A percentile compares a stretch with the other conserved stretches of the same genome.
Evolutionary conservation across 2,329 filamentous ascomycete species (phyloP).

Genomic region (Pseudohalonectria lignicola): DNA sequence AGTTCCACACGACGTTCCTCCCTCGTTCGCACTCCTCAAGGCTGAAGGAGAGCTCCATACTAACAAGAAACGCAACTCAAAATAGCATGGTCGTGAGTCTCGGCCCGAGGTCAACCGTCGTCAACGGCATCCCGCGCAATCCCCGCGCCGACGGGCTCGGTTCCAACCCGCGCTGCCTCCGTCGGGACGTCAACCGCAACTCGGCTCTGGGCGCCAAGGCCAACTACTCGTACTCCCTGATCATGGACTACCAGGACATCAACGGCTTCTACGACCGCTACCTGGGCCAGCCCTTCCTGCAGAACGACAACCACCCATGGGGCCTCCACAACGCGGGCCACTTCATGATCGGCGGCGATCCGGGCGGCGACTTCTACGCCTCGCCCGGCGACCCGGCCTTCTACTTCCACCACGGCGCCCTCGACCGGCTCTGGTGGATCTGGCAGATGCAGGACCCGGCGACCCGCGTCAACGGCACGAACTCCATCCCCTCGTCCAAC

Average conservation of each 20-base stretch:
- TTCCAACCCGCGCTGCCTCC: slow-evolving; percentile 31
- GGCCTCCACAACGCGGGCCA: slow-evolving; percentile 5
- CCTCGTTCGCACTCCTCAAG: too few relatives aligned
- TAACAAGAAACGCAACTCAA: background rate
- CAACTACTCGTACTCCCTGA: slow-evolving; percentile 10
- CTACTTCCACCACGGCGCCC: slow-evolving; percentile 26
- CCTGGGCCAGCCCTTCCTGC: slow-evolving; percentile 8
- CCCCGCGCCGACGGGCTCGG: slow-evolving; percentile 19
- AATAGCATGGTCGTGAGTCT: slow-evolving; percentile 28
- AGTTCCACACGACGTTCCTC: too few relatives aligned
- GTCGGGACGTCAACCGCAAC: slow-evolving; percentile 20
- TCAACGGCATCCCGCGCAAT: slow-evolving; percentile 18
- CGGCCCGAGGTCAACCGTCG: slow-evolving; percentile 21
- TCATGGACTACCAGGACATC: slow-evolving; percentile 6
- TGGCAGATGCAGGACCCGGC: slow-evolving; percentile 28
- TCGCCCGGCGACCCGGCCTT: slow-evolving; percentile 27
- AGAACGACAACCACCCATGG: slow-evolving; percentile 8
- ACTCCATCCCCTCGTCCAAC: slow-evolving; percentile 18
- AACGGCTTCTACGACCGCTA: slow-evolving; percentile 9
- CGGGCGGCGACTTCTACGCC: slow-evolving; percentile 8
- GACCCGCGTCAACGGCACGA: slow-evolving; percentile 19
- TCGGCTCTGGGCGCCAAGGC: slow-evolving; percentile 14
- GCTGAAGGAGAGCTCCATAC: too few relatives aligned
- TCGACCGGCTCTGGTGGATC: slow-evolving; percentile 28
- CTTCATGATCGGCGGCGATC: slow-evolving; percentile 3